Conservation (phyloP, 129 eudicot species). For the Silybum marianum region DNA sequence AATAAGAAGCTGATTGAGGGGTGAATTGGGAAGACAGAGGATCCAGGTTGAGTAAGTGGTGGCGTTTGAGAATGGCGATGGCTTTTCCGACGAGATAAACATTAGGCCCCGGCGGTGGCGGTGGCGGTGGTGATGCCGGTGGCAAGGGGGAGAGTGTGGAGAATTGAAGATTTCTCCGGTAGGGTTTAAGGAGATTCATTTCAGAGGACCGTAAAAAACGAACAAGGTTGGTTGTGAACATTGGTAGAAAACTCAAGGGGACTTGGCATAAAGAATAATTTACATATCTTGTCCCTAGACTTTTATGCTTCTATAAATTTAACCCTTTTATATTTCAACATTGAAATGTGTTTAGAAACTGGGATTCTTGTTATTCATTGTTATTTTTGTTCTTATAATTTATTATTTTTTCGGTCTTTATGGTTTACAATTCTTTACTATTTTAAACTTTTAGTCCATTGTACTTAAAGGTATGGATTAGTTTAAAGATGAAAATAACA, state of each 20-base stretch:
- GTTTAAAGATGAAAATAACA: no score
- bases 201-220: background rate
- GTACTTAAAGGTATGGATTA: no score
- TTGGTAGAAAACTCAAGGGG: background rate
- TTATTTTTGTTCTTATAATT: no score
- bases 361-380: no score
- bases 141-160: conserved; percentile 42
- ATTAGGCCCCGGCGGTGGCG: conserved; percentile 32
- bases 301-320: background rate
- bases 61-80: conserved; percentile 65
- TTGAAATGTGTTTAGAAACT: no score
- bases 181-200: conserved; percentile 60
- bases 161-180: conserved; percentile 36
- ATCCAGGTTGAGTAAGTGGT: conserved; percentile 47
- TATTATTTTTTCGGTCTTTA: no score
- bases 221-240: conserved; percentile 10
- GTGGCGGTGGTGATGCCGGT: conserved; percentile 11
- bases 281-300: background rate
- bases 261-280: background rate
- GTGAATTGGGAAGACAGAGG: conserved; percentile 63
- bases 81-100: conserved; percentile 50
- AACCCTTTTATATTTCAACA: no score
- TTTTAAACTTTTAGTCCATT: no score
- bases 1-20: conserved; percentile 60
- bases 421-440: no score